Evolutionary conservation across 768 basidiomycete species (phyloP).

Genomic region (Rhodotorula babjevae): DNA sequence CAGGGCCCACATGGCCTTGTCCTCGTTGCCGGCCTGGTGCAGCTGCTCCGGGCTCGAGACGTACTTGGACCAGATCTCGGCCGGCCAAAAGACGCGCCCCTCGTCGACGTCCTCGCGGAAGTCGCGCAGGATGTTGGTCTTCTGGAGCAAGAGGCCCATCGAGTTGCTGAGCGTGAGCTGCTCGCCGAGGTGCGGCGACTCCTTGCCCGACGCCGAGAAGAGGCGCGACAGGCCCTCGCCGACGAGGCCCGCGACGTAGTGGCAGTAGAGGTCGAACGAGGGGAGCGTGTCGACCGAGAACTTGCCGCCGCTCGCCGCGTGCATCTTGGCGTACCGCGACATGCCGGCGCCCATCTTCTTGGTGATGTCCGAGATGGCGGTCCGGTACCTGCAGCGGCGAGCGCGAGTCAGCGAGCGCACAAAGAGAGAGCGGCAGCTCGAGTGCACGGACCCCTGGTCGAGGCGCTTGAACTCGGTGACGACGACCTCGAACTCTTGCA

Average conservation of each 20-base stretch:
- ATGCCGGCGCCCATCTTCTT: slow-evolving; percentile 88
- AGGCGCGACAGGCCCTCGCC: slow-evolving; percentile 51
- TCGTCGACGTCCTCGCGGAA: slow-evolving; percentile 85
- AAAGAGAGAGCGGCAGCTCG: no score
- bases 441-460: slow-evolving; percentile 54
- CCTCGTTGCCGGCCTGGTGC: slow-evolving; percentile 53
- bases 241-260: slow-evolving; percentile 95
- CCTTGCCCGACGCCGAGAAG: slow-evolving; percentile 34
- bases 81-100: slow-evolving; percentile 86
- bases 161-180: slow-evolving; percentile 87
- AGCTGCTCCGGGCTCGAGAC: slow-evolving; percentile 52
- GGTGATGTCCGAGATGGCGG: slow-evolving; percentile 74
- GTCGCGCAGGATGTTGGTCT: slow-evolving; percentile 97
- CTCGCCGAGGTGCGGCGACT: slow-evolving; percentile 55
- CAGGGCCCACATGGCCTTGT: slow-evolving; percentile 72
- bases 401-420: no score
- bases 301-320: slow-evolving; percentile 57
- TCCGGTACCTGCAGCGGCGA: slow-evolving; percentile 53
- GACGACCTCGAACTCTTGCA: slow-evolving; percentile 75
- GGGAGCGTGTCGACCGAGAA: slow-evolving; percentile 68
- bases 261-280: slow-evolving; percentile 96
- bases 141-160: slow-evolving; percentile 93
- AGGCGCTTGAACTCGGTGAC: slow-evolving; percentile 73
- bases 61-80: slow-evolving; percentile 71
- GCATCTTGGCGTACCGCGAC: slow-evolving; percentile 86